Evolutionary conservation across 2,329 filamentous ascomycete genomes (phyloP).

Genomic region (Venturia asperata): DNA sequence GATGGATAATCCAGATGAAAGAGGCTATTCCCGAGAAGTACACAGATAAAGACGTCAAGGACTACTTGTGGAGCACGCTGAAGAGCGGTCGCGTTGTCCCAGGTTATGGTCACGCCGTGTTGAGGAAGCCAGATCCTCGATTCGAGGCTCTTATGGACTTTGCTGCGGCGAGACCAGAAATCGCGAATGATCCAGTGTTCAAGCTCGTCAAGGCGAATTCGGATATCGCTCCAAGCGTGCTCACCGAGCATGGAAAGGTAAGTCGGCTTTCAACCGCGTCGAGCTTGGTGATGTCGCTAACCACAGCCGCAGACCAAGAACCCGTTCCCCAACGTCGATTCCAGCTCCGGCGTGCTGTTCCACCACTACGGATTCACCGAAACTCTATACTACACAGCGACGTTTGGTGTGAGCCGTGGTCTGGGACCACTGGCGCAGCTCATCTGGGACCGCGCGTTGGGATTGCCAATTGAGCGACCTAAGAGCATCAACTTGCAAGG

Average conservation of each 20-base stretch:
- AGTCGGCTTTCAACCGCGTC: constrained; percentile 19
- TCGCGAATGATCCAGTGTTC: constrained; percentile 83
- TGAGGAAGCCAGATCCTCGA: constrained; percentile 92
- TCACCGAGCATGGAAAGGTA: constrained; percentile 88
- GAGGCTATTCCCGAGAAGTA: constrained; percentile 71
- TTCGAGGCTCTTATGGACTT: constrained; percentile 98
- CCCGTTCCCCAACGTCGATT: constrained; percentile 95
- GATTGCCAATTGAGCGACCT: constrained; percentile 90
- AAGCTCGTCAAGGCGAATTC: constrained; percentile 90
- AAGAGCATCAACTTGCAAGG: constrained; percentile 96
- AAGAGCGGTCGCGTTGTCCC: constrained; percentile 92
- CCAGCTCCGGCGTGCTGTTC: constrained; percentile 87
- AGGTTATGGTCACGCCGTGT: constrained; percentile 90
- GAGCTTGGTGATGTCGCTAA: constrained; percentile 13
- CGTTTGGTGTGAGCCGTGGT: constrained; percentile 61
- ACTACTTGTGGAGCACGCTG: constrained; percentile 88
- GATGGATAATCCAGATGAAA: constrained; percentile 97
- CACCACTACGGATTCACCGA: constrained; percentile 97
- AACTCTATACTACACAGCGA: constrained; percentile 84
- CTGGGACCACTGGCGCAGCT: constrained; percentile 88
- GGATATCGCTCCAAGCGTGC: constrained; percentile 79
- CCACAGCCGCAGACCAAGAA: constrained; percentile 64
- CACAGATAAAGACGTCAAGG: constrained; percentile 71
- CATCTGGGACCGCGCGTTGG: constrained; percentile 91
- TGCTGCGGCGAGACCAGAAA: constrained; percentile 74